These are phyloP conservation scores for Fusarium beomiforme DNA, from an alignment of 2,329 filamentous ascomycete genomes.

Conservation along the genomic window DNA sequence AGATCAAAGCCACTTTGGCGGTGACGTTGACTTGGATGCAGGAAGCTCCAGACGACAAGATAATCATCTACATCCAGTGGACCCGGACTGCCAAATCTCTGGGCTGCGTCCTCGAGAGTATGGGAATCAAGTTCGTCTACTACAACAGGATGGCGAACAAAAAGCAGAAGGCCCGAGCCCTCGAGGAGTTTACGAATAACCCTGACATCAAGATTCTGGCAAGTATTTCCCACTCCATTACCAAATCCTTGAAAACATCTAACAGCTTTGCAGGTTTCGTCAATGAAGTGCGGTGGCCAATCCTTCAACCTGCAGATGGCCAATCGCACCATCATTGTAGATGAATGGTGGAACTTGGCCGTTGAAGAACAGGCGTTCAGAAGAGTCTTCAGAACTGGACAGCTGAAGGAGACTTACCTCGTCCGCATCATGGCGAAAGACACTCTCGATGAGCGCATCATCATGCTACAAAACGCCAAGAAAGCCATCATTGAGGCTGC, in stretches of 20 bases:
- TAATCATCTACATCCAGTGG: constrained; percentile 53
- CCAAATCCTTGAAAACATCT: not conserved
- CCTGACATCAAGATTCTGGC: constrained; percentile 47
- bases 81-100: constrained; percentile 46
- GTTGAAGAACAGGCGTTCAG: constrained; percentile 70
- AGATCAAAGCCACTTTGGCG: constrained; percentile 46
- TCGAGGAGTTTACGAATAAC: constrained; percentile 38
- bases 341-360: constrained; percentile 70
- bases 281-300: constrained; percentile 49
- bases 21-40: constrained; percentile 47
- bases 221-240: constrained; percentile 17
- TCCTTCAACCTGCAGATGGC: constrained; percentile 54
- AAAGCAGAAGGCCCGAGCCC: constrained; percentile 18
- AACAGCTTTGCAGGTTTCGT: constrained; percentile 44
- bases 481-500: constrained; percentile 53
- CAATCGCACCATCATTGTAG: constrained; percentile 64
- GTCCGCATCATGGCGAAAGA: constrained; percentile 65
- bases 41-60: constrained; percentile 50
- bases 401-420: constrained; percentile 67
- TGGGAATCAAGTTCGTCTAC: constrained; percentile 51
- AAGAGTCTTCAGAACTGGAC: constrained; percentile 73
- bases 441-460: constrained; percentile 67
- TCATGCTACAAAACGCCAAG: constrained; percentile 66
- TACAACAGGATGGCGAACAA: constrained; percentile 44
- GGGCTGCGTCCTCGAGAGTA: constrained; percentile 48